Evolutionary conservation across 768 basidiomycete species (phyloP), one percentile per base, ranked within the genome.

Genomic region (Daedaleopsis nitida): DNA sequence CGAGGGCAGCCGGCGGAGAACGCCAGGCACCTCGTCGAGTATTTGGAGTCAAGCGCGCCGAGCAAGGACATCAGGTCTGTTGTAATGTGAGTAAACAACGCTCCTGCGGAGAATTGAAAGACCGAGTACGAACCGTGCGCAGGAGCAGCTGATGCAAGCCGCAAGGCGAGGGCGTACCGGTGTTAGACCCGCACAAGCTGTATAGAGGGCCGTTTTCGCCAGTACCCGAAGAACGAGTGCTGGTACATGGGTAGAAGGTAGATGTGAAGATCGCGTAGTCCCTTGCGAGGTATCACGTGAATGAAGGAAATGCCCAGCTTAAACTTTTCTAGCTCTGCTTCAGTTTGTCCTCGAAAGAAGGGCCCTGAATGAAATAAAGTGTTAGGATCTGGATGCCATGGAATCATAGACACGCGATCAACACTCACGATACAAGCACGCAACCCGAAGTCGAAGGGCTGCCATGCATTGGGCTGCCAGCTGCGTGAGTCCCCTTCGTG

Each of bases 271-370:
- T 5, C n/a, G n/a, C n/a, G n/a, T n/a, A n/a, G n/a, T n/a, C n/a
- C 68, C 37, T 65, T 59, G 24, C 81, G 74, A 3, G 72, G 76
- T 13, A 67, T 65, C 1, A 78, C 81, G 57, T 72, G 76, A 52
- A 82, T 77, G 48, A 64, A 69, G 59, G 82, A 74, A 19, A 75
- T 71, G 21, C 70, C 68, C 0, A 81, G 81, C 67, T 83, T 83
- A 69, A 81, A 75, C 3, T 80, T 82, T n/a, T n/a, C n/a, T 32
- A 82, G 66, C 42, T 72, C 65, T 80, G 77, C 69, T 81, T 79
- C 59, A 81, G 66, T 57, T 75, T 61, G 12, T 82, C 72, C 48
- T 75, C 72, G 62, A 83, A 78, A 0, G 80, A 72, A 14, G 80
- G 74, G 12, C 79, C 79, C 62, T 72, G 45, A 13, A n/a, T n/a